These are phyloP conservation scores for Penicillium palitans DNA, from an alignment of 2,329 filamentous ascomycete genomes.

Conservation along the genomic window DNA sequence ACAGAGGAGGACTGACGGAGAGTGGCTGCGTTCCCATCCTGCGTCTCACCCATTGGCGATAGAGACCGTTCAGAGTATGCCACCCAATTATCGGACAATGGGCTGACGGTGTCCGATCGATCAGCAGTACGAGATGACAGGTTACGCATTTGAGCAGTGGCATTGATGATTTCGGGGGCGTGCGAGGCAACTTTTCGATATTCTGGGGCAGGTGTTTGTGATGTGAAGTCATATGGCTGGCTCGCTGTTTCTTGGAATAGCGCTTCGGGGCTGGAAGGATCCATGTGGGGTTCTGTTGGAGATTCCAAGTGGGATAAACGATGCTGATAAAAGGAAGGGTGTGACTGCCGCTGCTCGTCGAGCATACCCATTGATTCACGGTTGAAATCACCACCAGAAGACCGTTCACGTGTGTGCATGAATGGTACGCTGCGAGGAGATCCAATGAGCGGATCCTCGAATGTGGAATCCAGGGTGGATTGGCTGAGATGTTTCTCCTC, in stretches of 20 bases:
- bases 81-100: conserved; percentile 46
- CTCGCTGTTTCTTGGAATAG: conserved; percentile 31
- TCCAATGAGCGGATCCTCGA: conserved; percentile 47
- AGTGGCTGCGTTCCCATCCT: conserved; percentile 23
- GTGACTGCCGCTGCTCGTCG: conserved; percentile 48
- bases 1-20: conserved; percentile 38
- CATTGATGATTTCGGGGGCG: conserved; percentile 35
- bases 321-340: conserved; percentile 49
- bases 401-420: conserved; percentile 71
- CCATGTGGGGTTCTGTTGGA: conserved; percentile 20
- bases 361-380: conserved; percentile 53
- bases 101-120: conserved; percentile 38
- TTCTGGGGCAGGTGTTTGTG: conserved; percentile 30
- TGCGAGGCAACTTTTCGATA: conserved; percentile 30
- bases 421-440: conserved; percentile 66
- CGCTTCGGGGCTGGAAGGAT: conserved; percentile 34
- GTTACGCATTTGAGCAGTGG: conserved; percentile 32
- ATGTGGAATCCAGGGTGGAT: conserved; percentile 46
- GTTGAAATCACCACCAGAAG: conserved; percentile 57
- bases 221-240: conserved; percentile 32
- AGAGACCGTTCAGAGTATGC: conserved; percentile 38
- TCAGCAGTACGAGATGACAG: conserved; percentile 31
- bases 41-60: conserved; percentile 29
- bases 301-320: conserved; percentile 33
- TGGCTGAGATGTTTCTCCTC: conserved; percentile 63